A percentile compares a stretch with the other conserved stretches of the same genome.
Conservation (phyloP, 768 basidiomycete genomes). For the Mycena sanguinolenta region DNA sequence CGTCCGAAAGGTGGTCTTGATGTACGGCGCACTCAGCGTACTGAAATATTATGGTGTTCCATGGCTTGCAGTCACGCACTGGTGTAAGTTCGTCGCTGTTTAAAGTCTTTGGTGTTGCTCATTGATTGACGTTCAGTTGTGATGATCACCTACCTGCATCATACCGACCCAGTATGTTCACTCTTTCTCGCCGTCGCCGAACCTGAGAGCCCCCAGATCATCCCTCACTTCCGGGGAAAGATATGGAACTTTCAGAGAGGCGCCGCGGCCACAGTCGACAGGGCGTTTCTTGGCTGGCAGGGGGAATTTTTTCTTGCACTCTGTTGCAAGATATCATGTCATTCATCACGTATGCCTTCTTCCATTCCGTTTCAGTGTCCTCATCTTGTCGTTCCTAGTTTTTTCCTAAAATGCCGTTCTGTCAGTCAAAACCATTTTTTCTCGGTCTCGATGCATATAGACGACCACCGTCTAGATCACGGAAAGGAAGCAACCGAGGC, state of each 20-base stretch:
- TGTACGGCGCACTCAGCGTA: slow-evolving; percentile 43
- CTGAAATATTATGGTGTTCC: slow-evolving; percentile 43
- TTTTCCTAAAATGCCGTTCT: slow-evolving; percentile 74
- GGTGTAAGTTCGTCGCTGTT: slow-evolving; percentile 23
- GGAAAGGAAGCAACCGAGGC: slow-evolving; percentile 46
- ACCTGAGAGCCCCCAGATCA: background rate
- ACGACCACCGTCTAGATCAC: slow-evolving; percentile 31
- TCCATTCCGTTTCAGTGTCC: background rate
- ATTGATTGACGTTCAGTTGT: slow-evolving; percentile 42
- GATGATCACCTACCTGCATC: slow-evolving; percentile 71
- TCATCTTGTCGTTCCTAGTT: slow-evolving; percentile 51
- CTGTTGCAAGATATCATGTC: slow-evolving; percentile 73
- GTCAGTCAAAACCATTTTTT: background rate
- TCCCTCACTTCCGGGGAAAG: slow-evolving; percentile 62
- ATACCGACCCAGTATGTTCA: slow-evolving; percentile 62
- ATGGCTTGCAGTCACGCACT: slow-evolving; percentile 34
- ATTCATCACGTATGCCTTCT: slow-evolving; percentile 64
- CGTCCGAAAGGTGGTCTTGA: slow-evolving; percentile 39
- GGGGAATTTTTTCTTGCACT: slow-evolving; percentile 66
- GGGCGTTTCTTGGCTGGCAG: slow-evolving; percentile 60
- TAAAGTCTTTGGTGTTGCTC: background rate
- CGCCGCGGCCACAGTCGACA: slow-evolving; percentile 62
- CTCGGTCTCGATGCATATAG: no score
- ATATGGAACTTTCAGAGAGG: slow-evolving; percentile 64
- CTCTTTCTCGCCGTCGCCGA: background rate